These are phyloP conservation scores for Neurospora terricola DNA, from an alignment of 495 filamentous ascomycete species.

Conservation along the genomic window DNA sequence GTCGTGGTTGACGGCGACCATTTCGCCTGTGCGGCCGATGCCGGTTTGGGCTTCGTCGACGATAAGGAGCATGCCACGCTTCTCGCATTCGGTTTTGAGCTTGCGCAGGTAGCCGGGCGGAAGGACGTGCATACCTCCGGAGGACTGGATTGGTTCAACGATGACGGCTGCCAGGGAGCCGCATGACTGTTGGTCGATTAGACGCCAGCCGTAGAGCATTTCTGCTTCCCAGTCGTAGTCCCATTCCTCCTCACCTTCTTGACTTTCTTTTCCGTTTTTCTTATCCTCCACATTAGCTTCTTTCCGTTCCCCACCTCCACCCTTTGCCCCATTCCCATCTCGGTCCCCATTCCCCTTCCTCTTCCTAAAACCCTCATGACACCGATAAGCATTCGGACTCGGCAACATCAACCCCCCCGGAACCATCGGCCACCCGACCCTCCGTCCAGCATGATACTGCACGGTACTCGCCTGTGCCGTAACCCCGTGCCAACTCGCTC, in stretches of 20 bases:
- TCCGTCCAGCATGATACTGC: slow-evolving; percentile 39
- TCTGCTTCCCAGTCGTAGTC: slow-evolving; percentile 49
- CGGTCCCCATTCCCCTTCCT: slow-evolving; percentile 29
- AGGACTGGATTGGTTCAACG: slow-evolving; percentile 43
- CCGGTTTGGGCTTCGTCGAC: slow-evolving; percentile 49
- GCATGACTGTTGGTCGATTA: slow-evolving; percentile 42
- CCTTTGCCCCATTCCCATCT: slow-evolving; percentile 39
- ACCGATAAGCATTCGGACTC: slow-evolving; percentile 45
- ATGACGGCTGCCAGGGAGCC: slow-evolving; percentile 48
- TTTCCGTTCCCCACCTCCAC: not conserved
- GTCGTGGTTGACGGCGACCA: slow-evolving; percentile 42
- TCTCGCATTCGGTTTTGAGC: slow-evolving; percentile 37
- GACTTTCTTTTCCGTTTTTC: slow-evolving; percentile 26
- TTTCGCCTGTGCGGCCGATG: slow-evolving; percentile 38
- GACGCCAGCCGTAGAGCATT: slow-evolving; percentile 42
- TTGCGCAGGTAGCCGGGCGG: slow-evolving; percentile 37
- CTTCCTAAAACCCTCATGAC: slow-evolving; percentile 29
- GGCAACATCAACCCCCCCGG: slow-evolving; percentile 33
- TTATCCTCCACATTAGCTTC: not conserved
- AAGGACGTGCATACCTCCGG: slow-evolving; percentile 40
- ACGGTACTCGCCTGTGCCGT: slow-evolving; percentile 33
- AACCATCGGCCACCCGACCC: slow-evolving; percentile 31
- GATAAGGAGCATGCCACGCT: slow-evolving; percentile 43
- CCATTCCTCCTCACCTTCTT: slow-evolving; percentile 31
- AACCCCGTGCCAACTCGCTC: slow-evolving; percentile 45